Evolutionary conservation across 345 rosid species (phyloP).

Genomic region (Microthlaspi erraticum): DNA sequence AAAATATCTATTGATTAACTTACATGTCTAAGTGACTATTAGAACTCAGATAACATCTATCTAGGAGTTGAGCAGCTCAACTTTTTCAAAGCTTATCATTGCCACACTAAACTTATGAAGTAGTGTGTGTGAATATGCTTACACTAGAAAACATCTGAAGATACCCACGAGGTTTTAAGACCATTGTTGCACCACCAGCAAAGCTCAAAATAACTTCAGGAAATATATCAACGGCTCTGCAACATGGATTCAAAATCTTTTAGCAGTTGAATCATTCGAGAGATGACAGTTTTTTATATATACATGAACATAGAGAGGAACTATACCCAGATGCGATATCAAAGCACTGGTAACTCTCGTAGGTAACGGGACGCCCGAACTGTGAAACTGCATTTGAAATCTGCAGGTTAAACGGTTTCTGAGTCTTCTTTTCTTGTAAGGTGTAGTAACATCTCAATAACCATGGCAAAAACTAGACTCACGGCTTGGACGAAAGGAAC

Average conservation of each 20-base stretch:
- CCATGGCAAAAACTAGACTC: conserved; percentile 38
- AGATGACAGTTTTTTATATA: background rate
- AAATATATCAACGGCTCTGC: conserved; percentile 66
- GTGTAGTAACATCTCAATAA: conserved; percentile 14
- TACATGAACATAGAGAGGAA: conserved; percentile 31
- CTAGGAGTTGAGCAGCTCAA: conserved; percentile 13
- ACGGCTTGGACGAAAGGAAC: conserved; percentile 72
- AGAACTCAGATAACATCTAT: background rate
- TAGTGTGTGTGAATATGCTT: conserved; percentile 50
- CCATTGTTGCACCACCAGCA: conserved; percentile 82
- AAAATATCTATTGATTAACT: background rate
- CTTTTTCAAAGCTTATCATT: conserved; percentile 1
- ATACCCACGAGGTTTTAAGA: conserved; percentile 69
- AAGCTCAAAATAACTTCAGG: conserved; percentile 88
- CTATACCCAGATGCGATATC: conserved; percentile 66
- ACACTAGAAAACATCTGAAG: conserved; percentile 76
- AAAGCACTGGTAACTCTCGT: conserved; percentile 71
- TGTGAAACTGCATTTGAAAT: conserved; percentile 61
- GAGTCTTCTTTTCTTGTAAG: conserved; percentile 17
- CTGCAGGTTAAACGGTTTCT: conserved; percentile 51
- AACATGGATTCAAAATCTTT: conserved; percentile 36
- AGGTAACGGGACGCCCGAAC: conserved; percentile 54
- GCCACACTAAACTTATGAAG: conserved; percentile 7
- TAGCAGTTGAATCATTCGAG: conserved; percentile 20
- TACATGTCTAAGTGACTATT: background rate